Evolutionary conservation across 2,329 filamentous ascomycete genomes (phyloP).

Genomic region (Monosporascus sp.): DNA sequence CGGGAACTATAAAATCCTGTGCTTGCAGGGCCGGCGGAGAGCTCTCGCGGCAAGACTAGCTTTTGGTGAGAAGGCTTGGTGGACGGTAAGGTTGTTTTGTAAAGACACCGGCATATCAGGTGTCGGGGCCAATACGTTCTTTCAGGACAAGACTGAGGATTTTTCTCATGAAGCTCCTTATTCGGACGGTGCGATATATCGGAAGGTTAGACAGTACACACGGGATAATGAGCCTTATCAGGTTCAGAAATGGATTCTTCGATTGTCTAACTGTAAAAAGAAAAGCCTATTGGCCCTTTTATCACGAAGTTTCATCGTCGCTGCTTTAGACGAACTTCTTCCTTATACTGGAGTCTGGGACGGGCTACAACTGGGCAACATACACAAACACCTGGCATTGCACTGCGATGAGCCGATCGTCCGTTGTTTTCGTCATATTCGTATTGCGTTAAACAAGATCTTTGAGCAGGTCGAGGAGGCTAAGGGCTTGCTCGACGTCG

Average conservation of each 20-base stretch:
- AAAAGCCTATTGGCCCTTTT: conserved; percentile 1
- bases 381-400: conserved; percentile 1
- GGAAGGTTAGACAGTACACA: neutral
- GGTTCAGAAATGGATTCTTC: neutral
- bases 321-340: neutral
- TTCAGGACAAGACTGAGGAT: neutral
- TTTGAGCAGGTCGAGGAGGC: too few species aligned
- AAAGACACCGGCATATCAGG: neutral
- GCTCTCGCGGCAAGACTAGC: neutral
- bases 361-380: conserved; percentile 2
- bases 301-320: neutral
- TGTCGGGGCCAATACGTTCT: neutral
- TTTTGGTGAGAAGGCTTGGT: neutral
- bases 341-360: conserved; percentile 1
- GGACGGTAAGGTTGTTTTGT: conserved; percentile 1
- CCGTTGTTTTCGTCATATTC: neutral
- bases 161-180: neutral
- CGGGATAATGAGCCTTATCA: neutral
- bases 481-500: neutral
- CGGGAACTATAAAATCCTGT: neutral
- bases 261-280: neutral
- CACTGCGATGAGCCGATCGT: conserved; percentile 2
- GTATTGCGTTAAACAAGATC: neutral
- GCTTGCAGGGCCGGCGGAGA: neutral
- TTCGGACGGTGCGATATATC: conserved; percentile 1